These are phyloP conservation scores for Colletotrichum tropicale DNA, from an alignment of 2,329 filamentous ascomycete species.

Conservation along the genomic window DNA sequence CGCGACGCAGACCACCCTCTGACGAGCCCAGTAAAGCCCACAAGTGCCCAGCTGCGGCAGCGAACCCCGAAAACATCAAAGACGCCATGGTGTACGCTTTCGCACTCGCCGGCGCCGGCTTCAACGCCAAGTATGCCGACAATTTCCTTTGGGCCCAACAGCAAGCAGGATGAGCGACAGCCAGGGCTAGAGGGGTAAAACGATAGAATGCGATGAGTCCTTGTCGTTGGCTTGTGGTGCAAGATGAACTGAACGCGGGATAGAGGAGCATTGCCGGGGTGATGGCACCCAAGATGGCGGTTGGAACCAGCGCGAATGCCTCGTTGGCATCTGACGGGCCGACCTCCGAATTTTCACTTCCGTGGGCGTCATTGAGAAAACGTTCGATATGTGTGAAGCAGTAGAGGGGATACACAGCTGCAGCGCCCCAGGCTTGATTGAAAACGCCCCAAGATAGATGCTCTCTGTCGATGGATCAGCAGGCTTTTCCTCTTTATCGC, in stretches of 20 bases:
- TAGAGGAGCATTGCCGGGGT: neutral
- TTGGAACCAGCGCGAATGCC: neutral
- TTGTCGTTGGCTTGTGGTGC: neutral
- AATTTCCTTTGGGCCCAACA: neutral
- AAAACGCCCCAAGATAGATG: neutral
- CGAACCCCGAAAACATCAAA: neutral
- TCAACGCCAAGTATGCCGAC: neutral
- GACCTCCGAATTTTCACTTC: neutral
- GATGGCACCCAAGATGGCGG: neutral
- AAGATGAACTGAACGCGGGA: neutral
- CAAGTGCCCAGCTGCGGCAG: neutral
- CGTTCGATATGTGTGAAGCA: neutral
- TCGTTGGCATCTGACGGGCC: neutral
- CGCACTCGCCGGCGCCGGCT: neutral
- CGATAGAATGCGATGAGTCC: neutral
- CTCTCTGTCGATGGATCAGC: neutral
- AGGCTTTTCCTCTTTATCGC: fast-evolving
- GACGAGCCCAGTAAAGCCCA: neutral
- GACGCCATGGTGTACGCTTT: neutral
- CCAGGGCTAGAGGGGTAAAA: neutral
- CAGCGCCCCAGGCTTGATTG: neutral
- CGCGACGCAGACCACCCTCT: neutral
- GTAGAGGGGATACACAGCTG: neutral
- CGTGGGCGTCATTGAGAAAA: neutral
- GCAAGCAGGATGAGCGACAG: neutral